Conservation (phyloP, 495 filamentous ascomycete genomes). For the Xylaria intraflava region DNA sequence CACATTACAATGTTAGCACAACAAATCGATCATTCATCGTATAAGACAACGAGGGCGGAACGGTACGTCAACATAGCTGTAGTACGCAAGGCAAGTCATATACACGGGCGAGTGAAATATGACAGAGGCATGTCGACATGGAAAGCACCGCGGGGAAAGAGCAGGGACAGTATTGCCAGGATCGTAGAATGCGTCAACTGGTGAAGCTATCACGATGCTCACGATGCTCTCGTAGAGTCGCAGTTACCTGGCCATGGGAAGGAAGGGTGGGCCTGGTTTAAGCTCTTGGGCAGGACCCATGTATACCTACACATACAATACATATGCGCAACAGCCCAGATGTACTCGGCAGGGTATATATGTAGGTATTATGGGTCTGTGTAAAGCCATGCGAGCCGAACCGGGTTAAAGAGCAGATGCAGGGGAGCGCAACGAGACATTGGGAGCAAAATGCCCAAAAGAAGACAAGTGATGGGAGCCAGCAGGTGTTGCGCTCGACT, state of each 20-base stretch:
- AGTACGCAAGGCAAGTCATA: conserved; percentile 9
- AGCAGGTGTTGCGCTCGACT: conserved; percentile 3
- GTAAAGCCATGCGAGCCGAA: conserved; percentile 13
- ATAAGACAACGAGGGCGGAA: background rate
- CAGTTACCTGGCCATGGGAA: background rate
- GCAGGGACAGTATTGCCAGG: background rate
- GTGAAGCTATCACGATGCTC: background rate
- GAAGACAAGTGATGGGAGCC: conserved; percentile 3
- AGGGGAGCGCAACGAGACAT: conserved; percentile 4
- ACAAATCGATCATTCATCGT: background rate
- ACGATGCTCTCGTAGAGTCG: background rate
- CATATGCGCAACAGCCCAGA: background rate
- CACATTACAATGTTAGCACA: conserved; percentile 20
- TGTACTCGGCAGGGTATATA: conserved; percentile 13
- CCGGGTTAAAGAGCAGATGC: background rate
- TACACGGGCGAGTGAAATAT: background rate
- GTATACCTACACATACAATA: background rate
- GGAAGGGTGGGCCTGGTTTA: background rate
- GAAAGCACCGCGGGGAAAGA: background rate
- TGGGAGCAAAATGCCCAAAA: background rate
- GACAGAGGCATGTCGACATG: background rate
- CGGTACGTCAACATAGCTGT: conserved; percentile 18
- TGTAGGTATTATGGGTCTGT: conserved; percentile 9
- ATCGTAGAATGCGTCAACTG: background rate
- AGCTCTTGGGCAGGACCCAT: conserved; percentile 11